phyloP scores from a whole-genome alignment of 192 early-diverging fungal species.

The Coemansia sp. region DNA sequence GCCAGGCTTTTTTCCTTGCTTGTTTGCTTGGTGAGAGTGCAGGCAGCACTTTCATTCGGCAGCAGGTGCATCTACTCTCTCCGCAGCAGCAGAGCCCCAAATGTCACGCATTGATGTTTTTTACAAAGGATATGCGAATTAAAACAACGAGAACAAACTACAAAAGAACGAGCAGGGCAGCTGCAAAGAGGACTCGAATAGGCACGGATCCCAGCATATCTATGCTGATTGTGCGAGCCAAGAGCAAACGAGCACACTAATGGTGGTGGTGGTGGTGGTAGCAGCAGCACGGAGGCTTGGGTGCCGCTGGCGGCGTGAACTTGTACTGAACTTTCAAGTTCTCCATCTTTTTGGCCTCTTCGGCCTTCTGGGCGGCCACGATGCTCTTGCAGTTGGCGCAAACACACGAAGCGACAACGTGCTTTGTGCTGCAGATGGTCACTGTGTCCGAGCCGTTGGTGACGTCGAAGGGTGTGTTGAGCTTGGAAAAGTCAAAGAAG shows the following conservation, averaged over 20 bases:
- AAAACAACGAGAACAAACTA: constrained; percentile 18
- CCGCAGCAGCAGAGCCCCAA: neutral
- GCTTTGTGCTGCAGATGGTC: constrained; percentile 44
- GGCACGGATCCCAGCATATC: neutral
- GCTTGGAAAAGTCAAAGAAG: constrained; percentile 36
- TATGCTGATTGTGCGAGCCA: neutral
- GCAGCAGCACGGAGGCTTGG: constrained; percentile 22
- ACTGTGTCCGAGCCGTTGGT: constrained; percentile 40
- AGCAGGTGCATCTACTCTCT: no score
- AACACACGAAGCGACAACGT: constrained; percentile 38
- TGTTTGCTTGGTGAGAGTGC: no score
- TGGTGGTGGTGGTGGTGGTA: constrained; percentile 39
- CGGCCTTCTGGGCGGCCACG: constrained; percentile 28
- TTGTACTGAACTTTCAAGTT: constrained; percentile 25
- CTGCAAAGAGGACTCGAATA: neutral
- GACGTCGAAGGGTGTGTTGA: constrained; percentile 34
- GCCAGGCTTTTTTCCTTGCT: no score
- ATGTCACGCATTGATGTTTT: neutral
- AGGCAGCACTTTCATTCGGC: no score
- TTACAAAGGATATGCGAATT: constrained; percentile 1
- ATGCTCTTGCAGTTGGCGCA: constrained; percentile 43
- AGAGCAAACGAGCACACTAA: neutral
- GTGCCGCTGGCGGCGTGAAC: constrained; percentile 33
- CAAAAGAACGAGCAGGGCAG: constrained; percentile 8
- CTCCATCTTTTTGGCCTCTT: constrained; percentile 28